Evolutionary conservation across 495 filamentous ascomycete genomes (phyloP).

Genomic region (Arthonia radiata): DNA sequence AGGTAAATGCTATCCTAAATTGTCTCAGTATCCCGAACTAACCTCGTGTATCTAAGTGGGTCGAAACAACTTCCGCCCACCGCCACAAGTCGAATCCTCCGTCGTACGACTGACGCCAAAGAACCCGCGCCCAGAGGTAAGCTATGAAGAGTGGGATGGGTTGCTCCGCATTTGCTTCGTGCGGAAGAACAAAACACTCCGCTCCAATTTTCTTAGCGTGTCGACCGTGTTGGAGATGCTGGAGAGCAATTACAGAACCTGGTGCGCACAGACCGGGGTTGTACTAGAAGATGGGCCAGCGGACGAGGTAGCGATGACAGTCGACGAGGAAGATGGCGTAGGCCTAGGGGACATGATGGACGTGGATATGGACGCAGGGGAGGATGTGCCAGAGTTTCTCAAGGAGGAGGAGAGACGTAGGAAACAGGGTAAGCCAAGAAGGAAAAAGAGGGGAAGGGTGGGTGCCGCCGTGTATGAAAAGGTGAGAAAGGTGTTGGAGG

Average conservation of each 20-base stretch:
- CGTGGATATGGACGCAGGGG: slow-evolving; percentile 25
- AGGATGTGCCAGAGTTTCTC: slow-evolving; percentile 53
- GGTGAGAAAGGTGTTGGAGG: slow-evolving; percentile 54
- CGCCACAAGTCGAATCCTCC: slow-evolving; percentile 68
- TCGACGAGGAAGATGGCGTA: slow-evolving; percentile 23
- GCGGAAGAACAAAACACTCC: slow-evolving; percentile 50
- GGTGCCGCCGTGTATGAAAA: slow-evolving; percentile 56
- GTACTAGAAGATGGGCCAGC: slow-evolving; percentile 43
- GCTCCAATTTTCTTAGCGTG: slow-evolving; percentile 49
- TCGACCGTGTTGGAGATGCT: slow-evolving; percentile 58
- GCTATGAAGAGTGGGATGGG: slow-evolving; percentile 88
- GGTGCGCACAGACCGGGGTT: slow-evolving; percentile 64
- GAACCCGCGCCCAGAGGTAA: slow-evolving; percentile 57
- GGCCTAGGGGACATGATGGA: slow-evolving; percentile 25
- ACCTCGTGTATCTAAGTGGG: no score
- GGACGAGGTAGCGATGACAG: slow-evolving; percentile 15
- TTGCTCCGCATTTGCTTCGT: slow-evolving; percentile 66
- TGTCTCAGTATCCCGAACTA: slow-evolving; percentile 11
- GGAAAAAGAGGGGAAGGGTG: slow-evolving; percentile 49
- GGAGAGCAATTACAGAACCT: slow-evolving; percentile 67
- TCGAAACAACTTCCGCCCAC: slow-evolving; percentile 84
- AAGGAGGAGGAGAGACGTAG: slow-evolving; percentile 32
- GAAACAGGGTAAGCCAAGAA: slow-evolving; percentile 16
- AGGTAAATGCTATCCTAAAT: not conserved
- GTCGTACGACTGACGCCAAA: slow-evolving; percentile 61